Evolutionary conservation across 805 yeast species (phyloP).

Genomic region (Schwanniomyces occidentalis): DNA sequence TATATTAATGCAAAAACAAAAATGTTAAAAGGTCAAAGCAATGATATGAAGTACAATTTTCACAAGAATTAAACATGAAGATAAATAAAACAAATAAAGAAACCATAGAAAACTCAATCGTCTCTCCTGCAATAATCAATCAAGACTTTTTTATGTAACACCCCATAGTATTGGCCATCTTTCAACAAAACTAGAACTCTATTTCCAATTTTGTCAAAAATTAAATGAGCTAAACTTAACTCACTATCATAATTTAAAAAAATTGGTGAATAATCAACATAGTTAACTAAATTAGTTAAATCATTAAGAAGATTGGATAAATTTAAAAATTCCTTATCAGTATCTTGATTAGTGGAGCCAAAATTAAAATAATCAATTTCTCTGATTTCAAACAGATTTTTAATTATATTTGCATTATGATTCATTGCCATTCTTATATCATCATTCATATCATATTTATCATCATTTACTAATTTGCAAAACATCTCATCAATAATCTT

Average conservation of each 20-base stretch:
- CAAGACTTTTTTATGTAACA: conserved; percentile 53
- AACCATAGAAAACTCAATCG: conserved; percentile 1
- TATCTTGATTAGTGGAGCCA: conserved; percentile 12
- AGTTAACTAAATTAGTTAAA: conserved; percentile 40
- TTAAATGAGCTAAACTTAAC: conserved; percentile 48
- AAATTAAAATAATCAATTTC: conserved; percentile 27
- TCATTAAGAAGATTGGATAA: conserved; percentile 11
- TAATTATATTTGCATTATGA: conserved; percentile 11
- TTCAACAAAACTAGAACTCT: conserved; percentile 47
- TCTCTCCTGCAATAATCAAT: conserved; percentile 42
- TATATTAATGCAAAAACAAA: too few relatives aligned
- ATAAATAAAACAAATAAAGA: conserved; percentile 1
- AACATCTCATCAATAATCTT: conserved; percentile 27
- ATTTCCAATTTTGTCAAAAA: conserved; percentile 54
- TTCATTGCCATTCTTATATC: not conserved
- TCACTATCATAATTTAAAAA: conserved; percentile 49
- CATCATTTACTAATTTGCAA: conserved; percentile 24
- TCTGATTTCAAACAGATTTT: conserved; percentile 1
- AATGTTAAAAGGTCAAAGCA: too few relatives aligned
- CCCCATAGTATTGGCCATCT: conserved; percentile 50
- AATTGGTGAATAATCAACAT: conserved; percentile 48
- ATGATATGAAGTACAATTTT: too few relatives aligned
- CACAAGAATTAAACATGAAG: conserved; percentile 4
- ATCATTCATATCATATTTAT: conserved; percentile 8
- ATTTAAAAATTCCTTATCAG: conserved; percentile 3